A percentile compares a stretch with the other conserved stretches of the same genome.
Evolutionary conservation across 345 rosid genomes (phyloP).

Genomic region (Turnera subulata): DNA sequence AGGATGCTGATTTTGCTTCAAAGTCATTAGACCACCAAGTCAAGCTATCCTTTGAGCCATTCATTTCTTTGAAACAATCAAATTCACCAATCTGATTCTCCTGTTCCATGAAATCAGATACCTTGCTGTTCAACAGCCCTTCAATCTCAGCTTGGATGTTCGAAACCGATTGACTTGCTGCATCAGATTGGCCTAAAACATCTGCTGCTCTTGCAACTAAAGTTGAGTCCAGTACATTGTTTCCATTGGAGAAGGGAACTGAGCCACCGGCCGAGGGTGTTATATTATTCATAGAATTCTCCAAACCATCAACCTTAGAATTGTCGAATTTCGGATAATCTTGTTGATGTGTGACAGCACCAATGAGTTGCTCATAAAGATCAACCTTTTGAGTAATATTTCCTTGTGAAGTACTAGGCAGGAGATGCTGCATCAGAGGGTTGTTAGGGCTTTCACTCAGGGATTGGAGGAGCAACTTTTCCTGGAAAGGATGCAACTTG

Average conservation of each 20-base stretch:
- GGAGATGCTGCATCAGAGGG: constrained; percentile 16
- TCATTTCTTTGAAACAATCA: constrained; percentile 49
- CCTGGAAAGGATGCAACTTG: constrained; percentile 58
- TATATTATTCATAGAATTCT: constrained; percentile 17
- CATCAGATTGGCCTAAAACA: constrained; percentile 13
- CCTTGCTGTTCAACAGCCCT: constrained; percentile 25
- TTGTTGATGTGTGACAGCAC: constrained; percentile 18
- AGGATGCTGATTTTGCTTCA: constrained; percentile 51
- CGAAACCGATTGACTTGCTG: constrained; percentile 10
- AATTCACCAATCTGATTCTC: constrained; percentile 44
- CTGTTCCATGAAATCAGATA: constrained; percentile 20
- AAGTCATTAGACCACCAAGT: constrained; percentile 65
- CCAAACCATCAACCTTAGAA: constrained; percentile 15
- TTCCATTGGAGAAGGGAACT: neutral
- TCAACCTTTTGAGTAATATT: constrained; percentile 17
- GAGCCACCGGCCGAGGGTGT: constrained; percentile 15
- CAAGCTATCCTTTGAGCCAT: constrained; percentile 39
- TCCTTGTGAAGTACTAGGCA: constrained; percentile 19
- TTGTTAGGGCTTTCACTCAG: constrained; percentile 23
- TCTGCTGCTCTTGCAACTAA: neutral
- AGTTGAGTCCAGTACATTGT: constrained; percentile 16
- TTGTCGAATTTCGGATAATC: constrained; percentile 14
- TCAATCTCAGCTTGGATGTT: constrained; percentile 39
- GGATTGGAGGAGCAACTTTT: constrained; percentile 40
- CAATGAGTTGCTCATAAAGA: constrained; percentile 8